Percentiles rank a stretch among this genome's conserved stretches.
Conservation (phyloP, 805 yeast species). For the Candida orba region DNA sequence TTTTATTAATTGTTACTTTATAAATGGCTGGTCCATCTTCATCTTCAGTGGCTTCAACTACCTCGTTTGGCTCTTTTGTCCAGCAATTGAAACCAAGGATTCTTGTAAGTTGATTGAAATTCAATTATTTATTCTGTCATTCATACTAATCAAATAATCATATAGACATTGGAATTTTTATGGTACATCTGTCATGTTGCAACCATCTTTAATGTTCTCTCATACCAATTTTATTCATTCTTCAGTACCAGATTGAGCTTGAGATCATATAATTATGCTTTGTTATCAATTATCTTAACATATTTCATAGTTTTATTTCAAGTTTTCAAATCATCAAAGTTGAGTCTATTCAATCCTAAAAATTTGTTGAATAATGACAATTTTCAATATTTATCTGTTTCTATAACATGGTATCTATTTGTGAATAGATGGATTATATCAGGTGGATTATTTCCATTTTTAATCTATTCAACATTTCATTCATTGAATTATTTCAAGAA, state of each 20-base stretch:
- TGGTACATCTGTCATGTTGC: constrained; percentile 62
- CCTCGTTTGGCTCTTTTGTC: constrained; percentile 5
- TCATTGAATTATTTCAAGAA: constrained; percentile 51
- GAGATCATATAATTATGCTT: constrained; percentile 34
- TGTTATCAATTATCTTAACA: constrained; percentile 49
- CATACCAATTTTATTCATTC: constrained; percentile 35
- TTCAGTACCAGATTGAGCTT: constrained; percentile 28
- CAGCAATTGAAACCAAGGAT: constrained; percentile 6
- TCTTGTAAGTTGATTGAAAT: constrained; percentile 1
- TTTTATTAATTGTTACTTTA: background rate
- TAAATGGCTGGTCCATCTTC: constrained; percentile 8
- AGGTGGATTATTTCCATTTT: constrained; percentile 52
- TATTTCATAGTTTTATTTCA: constrained; percentile 59
- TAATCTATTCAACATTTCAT: constrained; percentile 59
- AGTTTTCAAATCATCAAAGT: constrained; percentile 37
- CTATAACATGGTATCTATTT: constrained; percentile 36
- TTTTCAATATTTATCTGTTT: constrained; percentile 49
- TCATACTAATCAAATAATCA: background rate
- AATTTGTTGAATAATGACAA: constrained; percentile 44
- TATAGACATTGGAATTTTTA: constrained; percentile 31
- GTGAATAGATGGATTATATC: constrained; percentile 33
- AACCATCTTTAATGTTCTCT: constrained; percentile 36
- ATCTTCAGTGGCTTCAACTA: constrained; percentile 1
- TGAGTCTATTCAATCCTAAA: constrained; percentile 25
- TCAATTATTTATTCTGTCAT: background rate